Percentiles rank a stretch among this genome's conserved stretches.
phyloP scores from a whole-genome alignment of 208 protist species.

The Wallacemonas sp. region DNA sequence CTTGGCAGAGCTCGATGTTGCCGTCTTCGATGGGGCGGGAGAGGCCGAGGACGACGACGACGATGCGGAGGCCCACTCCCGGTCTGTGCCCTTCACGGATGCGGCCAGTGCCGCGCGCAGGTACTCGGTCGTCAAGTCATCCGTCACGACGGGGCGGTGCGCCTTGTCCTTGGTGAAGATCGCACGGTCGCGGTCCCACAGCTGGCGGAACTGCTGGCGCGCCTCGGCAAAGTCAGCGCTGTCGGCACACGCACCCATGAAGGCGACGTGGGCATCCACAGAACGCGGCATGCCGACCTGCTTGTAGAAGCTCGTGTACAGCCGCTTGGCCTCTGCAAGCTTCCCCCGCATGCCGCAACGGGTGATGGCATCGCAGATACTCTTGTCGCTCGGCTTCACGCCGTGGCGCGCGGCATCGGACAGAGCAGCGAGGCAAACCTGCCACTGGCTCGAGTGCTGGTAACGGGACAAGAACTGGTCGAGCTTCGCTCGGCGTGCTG shows the following conservation, averaged over 20 bases:
- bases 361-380: slow-evolving; percentile 54
- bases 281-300: slow-evolving; percentile 42
- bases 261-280: slow-evolving; percentile 49
- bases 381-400: slow-evolving; percentile 43
- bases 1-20: too few relatives aligned
- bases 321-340: slow-evolving; percentile 31
- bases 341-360: slow-evolving; percentile 49
- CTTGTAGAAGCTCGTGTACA: slow-evolving; percentile 58
- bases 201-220: slow-evolving; percentile 34
- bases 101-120: slow-evolving; percentile 55
- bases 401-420: slow-evolving; percentile 46
- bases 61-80: background rate
- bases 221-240: slow-evolving; percentile 52
- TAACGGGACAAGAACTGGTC: slow-evolving; percentile 49
- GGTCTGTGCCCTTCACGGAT: slow-evolving; percentile 8
- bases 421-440: slow-evolving; percentile 44
- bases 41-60: background rate
- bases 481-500: slow-evolving; percentile 39
- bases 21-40: background rate
- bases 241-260: slow-evolving; percentile 62
- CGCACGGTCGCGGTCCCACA: slow-evolving; percentile 34
- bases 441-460: slow-evolving; percentile 59
- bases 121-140: slow-evolving; percentile 65
- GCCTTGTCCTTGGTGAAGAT: slow-evolving; percentile 22
- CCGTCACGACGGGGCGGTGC: slow-evolving; percentile 51